These are phyloP conservation scores for Xylaria sp. DNA, from an alignment of 2,329 filamentous ascomycete genomes.

Conservation along the genomic window DNA sequence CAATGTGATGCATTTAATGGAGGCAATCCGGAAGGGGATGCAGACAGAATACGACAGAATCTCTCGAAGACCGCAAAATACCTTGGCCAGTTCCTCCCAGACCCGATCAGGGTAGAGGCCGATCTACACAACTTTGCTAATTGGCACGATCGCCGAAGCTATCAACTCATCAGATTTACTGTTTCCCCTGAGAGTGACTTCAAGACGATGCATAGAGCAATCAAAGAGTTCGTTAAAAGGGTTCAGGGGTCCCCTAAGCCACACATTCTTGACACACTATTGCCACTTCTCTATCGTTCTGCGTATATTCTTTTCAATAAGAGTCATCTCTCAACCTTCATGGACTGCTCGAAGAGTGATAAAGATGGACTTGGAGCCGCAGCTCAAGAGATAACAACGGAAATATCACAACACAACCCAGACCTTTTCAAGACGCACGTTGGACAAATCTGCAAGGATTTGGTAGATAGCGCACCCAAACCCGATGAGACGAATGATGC, in stretches of 20 bases:
- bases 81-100: conserved; percentile 76
- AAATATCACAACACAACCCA: conserved; percentile 88
- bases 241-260: conserved; percentile 70
- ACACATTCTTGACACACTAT: conserved; percentile 77
- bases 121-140: conserved; percentile 93
- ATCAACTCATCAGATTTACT: conserved; percentile 86
- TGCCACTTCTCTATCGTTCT: conserved; percentile 81
- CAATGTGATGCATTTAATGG: conserved; percentile 91
- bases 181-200: conserved; percentile 89
- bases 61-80: conserved; percentile 76
- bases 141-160: conserved; percentile 85
- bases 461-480: conserved; percentile 80
- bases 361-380: conserved; percentile 77
- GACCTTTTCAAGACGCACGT: conserved; percentile 93
- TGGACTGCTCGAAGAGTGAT: conserved; percentile 84
- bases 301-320: conserved; percentile 90
- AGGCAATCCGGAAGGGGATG: conserved; percentile 76
- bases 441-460: conserved; percentile 84
- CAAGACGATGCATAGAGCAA: conserved; percentile 84
- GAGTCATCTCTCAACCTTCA: conserved; percentile 89
- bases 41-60: conserved; percentile 70
- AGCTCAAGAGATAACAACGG: conserved; percentile 87
- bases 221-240: conserved; percentile 87
- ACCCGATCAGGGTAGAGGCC: conserved; percentile 70
- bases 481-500: conserved; percentile 70